Evolutionary conservation across 345 rosid genomes (phyloP).

Genomic region (Euphorbia tirucalli): DNA sequence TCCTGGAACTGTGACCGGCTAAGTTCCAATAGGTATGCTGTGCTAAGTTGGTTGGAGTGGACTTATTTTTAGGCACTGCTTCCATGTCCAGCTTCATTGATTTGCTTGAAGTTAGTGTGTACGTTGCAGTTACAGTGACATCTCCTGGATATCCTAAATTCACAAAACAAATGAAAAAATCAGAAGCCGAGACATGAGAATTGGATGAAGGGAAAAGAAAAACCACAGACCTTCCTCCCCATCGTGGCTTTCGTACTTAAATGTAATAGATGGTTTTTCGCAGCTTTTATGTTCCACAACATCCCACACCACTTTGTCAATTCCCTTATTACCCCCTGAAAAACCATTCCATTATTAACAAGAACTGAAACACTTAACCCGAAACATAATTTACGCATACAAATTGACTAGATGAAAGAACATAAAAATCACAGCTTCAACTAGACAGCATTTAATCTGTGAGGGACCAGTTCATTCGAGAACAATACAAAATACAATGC

Average conservation of each 20-base stretch:
- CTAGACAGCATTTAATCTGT: too few relatives aligned
- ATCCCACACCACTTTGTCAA: conserved; percentile 77
- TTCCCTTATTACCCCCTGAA: conserved; percentile 82
- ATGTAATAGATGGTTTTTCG: conserved; percentile 61
- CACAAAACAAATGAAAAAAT: not conserved
- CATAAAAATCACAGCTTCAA: not conserved
- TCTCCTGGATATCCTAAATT: conserved; percentile 71
- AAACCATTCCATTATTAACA: not conserved
- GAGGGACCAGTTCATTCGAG: too few relatives aligned
- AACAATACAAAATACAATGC: too few relatives aligned
- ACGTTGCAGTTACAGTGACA: conserved; percentile 63
- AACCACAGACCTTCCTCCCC: conserved; percentile 72
- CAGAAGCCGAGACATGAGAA: not conserved
- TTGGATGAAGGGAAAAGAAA: not conserved
- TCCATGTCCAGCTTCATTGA: conserved; percentile 80
- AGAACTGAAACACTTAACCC: too few relatives aligned
- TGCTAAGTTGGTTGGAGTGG: conserved; percentile 72
- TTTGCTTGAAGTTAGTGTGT: conserved; percentile 60
- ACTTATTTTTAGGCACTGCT: conserved; percentile 60
- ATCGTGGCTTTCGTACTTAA: conserved; percentile 62
- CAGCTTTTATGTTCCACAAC: conserved; percentile 59
- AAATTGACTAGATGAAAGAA: too few relatives aligned
- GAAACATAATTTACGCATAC: too few relatives aligned
- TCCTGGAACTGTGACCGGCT: conserved; percentile 68
- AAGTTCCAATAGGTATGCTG: conserved; percentile 93